Evolutionary conservation across 2,329 filamentous ascomycete genomes (phyloP), one percentile per base, ranked within the genome.

Genomic region (Alternaria arborescens): DNA sequence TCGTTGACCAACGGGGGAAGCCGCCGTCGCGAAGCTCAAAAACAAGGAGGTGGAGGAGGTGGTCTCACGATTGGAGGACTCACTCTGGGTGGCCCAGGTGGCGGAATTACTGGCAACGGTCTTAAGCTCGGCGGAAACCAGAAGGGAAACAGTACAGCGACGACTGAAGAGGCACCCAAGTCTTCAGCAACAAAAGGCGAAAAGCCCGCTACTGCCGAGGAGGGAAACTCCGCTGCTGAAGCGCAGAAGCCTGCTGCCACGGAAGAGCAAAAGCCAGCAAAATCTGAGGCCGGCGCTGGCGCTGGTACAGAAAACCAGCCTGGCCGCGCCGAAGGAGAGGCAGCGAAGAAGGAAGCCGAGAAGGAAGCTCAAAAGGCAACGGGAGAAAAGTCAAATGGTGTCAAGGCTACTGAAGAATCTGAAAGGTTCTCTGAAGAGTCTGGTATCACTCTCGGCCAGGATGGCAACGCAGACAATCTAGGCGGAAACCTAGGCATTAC

Each of bases 401-500:
- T 70, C 26, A 71, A 72, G 43, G 74, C 74, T 16, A 72, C 70
- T 5, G 62, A 76, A 41, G 69, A 77, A 48, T 70, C 74, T 4
- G 74, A 74, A 51, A 62, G 62, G 46, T 76, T 77, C 55, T 68
- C 71, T 2, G 71, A 77, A 18, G 68, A 68, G 28, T 66, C 62
- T 42, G 72, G 71, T 10, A 73, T 77, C 43, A 71, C 69, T 0
- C 57, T 75, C 16, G 69, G 67, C 40, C 26, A 61, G 18, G 42
- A 61, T 24, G 74, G 74, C 2, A 70, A 66, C 50, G 66, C 74
- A 8, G 61, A 64, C 22, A 77, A 76, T 32, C 52, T 71, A n/a
- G 74, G 73, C 8, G 74, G 74, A 11, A 72, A 76, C 28, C 43
- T 77, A 57, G 74, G 74, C 1, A 75, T 77, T 43, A 77, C 73